These are phyloP conservation scores for Haematococcus lacustris DNA, from an alignment of 139 green algal species.

Conservation along the genomic window DNA sequence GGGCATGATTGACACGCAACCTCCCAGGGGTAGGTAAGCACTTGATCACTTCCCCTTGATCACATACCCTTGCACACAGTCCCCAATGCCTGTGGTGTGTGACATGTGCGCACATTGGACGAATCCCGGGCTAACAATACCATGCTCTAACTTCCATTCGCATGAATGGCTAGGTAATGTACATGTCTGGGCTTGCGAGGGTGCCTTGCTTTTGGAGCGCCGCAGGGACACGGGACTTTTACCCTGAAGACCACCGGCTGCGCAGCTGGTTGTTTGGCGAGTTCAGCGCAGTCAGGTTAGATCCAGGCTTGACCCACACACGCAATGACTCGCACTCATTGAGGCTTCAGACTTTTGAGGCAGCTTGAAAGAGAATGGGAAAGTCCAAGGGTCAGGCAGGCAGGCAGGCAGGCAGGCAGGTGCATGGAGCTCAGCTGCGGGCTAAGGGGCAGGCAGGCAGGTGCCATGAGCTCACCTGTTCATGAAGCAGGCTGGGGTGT, in stretches of 20 bases:
- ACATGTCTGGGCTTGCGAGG: background rate
- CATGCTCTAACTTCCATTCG: background rate
- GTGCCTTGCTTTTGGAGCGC: too few relatives aligned
- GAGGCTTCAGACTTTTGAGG: too few relatives aligned
- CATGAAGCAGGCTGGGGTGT: background rate
- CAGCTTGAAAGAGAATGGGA: too few relatives aligned
- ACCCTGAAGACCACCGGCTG: constrained; percentile 3
- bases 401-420: too few relatives aligned
- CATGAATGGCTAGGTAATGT: background rate
- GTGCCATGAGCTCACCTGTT: background rate
- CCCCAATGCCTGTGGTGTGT: too few relatives aligned
- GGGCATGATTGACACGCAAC: constrained; percentile 7
- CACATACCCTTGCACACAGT: background rate
- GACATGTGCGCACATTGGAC: background rate
- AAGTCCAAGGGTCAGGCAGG: too few relatives aligned
- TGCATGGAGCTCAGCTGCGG: too few relatives aligned
- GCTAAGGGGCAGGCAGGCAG: too few relatives aligned
- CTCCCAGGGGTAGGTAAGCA: background rate
- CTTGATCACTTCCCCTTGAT: background rate
- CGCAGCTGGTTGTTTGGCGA: constrained; percentile 9
- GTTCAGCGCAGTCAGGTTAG: background rate
- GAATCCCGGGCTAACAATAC: background rate
- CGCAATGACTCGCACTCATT: background rate
- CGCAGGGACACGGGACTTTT: constrained; percentile 6
- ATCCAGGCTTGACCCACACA: background rate